These are phyloP conservation scores for Sporobolomyces pararoseus DNA, from an alignment of 768 basidiomycete genomes.

Conservation along the genomic window DNA sequence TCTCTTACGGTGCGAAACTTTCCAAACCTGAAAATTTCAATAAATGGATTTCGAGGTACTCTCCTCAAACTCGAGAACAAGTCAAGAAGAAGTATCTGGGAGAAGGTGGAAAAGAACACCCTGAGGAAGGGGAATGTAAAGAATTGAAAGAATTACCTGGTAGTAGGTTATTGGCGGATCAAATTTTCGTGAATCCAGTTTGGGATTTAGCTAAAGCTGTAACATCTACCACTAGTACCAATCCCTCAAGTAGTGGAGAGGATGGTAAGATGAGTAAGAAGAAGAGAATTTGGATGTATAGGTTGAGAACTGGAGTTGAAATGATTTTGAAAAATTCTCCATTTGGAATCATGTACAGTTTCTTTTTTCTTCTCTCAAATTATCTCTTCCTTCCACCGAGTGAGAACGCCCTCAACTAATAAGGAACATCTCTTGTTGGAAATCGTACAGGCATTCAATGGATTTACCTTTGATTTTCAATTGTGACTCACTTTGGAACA, in stretches of 20 bases:
- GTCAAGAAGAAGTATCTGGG: constrained; percentile 15
- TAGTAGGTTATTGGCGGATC: constrained; percentile 21
- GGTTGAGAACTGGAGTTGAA: constrained; percentile 10
- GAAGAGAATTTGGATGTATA: constrained; percentile 24
- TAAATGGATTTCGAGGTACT: constrained; percentile 10
- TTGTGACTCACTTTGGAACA: constrained; percentile 15
- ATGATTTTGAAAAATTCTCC: constrained; percentile 1
- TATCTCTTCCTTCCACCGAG: too few species aligned
- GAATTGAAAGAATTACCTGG: constrained; percentile 8
- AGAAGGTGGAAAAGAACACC: neutral
- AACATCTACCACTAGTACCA: too few species aligned
- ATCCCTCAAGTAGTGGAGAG: too few species aligned
- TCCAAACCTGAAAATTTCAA: neutral
- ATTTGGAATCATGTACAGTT: constrained; percentile 21
- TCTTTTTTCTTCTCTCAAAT: neutral
- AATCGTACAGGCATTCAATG: constrained; percentile 26
- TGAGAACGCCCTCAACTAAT: too few species aligned
- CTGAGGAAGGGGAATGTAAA: neutral
- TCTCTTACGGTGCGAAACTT: constrained; percentile 8
- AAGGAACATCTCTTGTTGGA: neutral
- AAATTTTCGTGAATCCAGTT: constrained; percentile 36
- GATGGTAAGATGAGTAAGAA: too few species aligned
- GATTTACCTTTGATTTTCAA: constrained; percentile 39
- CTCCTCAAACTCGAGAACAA: neutral
- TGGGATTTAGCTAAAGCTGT: constrained; percentile 25